Evolutionary conservation across 805 yeast genomes (phyloP), one percentile per base, ranked within the genome.

Genomic region (Wickerhamomyces strasburgensis): DNA sequence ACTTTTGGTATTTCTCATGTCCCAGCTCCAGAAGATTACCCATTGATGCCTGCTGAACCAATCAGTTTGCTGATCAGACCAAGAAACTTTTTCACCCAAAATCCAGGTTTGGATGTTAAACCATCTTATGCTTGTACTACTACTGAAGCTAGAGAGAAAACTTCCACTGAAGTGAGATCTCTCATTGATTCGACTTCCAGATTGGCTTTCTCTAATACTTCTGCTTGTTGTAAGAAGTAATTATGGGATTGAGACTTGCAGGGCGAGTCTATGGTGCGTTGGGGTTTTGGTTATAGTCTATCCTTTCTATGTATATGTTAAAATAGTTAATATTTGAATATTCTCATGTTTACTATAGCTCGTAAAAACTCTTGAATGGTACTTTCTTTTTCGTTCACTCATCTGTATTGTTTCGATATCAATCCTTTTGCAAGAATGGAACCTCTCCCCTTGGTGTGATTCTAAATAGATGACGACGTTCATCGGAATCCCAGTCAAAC

Each of bases 21-120:
- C 75, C 94, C 94, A 42, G 80, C 89, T 11, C 90, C 93, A 42
- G 93, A 84, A 66, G 94, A 84, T 61, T 84, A 83, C 80, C 93
- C 93, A 39, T 74, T 84, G 46, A 84, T 84, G 93, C 93, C 93
- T 33, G 82, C 87, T 34, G 94, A 84, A 64, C 83, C 86, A 53
- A 79, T 84, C 52, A 75, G 81, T 42, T 67, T 84, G 49, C 66
- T 80, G 65, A 67, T 84, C 57, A 75, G 89, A 61, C 93, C 93
- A 50, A 72, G 90, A 58, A 78, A 84, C 62, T 78, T 84, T 67
- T 84, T 84, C 71, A 63, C 70, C 31, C 84, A 80, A 58, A 84
- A 83, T 61, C 93, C 94, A 23, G 82, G 75, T 35, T 68, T 84
- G 48, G 93, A 84, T 52, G 74, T 84, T 42, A 74, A 71, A 49